Base-by-base conservation (phyloP, 2,329 filamentous ascomycete species). In the Paraphaeosphaeria sporulosa region DNA sequence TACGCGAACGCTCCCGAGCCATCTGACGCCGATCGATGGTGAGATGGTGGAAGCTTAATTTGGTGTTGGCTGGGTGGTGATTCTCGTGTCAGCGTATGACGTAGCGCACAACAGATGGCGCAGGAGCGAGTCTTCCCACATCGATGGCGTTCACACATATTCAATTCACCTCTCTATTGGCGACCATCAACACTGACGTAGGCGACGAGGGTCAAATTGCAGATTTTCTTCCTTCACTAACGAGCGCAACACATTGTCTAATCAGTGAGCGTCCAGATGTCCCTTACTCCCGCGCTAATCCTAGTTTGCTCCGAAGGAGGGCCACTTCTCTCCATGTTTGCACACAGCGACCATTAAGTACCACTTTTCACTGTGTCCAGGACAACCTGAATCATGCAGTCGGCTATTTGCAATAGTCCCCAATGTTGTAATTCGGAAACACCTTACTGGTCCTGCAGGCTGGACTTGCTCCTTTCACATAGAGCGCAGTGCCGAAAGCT, bases 351-450 rank as follows among this genome's bases (percentile, higher is more conserved):
- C 38, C 15, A n/a, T 40, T 8, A 32, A 12, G 38, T n/a, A 40
- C 4, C 17, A 40, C 7, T 7, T 3, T n/a, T 40, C 38, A 19
- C 38, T 7, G n/a, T 6, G 17, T n/a, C 7, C 15, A n/a, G 17
- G 38, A 40, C 38, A 17, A n/a, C n/a, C 17, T 17, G 2, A 40
- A n/a, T 13, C 15, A 6, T 19, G 38, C 17, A 15, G 17, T n/a
- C 15, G 38, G 38, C 42, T 44, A 44, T 21, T 44, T 51, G 60
- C 61, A 63, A 23, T 63, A 63, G 15, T 63, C 55, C n/a, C 30
- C 38, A 47, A 63, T 58, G 19, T 64, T 59, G 43, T 64, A 64
- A 36, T 30, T 62, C 12, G 51, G 43, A 34, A 59, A 64, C 7
- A 58, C 46, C 25, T 62, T 56, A 25, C 13, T 57, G 9, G 34